Base-by-base conservation (phyloP, 345 rosid species). In the Murraya paniculata region DNA sequence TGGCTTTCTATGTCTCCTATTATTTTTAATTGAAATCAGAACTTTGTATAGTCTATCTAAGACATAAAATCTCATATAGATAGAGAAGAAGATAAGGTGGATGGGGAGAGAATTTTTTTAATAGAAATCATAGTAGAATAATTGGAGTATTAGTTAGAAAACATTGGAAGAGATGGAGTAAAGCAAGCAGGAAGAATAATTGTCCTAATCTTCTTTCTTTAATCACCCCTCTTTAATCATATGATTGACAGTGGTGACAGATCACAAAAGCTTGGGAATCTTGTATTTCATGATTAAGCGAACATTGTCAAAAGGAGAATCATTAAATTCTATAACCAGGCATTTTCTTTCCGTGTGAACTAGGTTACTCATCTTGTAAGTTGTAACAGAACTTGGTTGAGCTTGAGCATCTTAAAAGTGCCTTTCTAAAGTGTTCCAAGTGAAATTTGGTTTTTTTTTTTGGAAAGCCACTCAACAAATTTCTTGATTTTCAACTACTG, bases 121-220 rank as follows among this genome's bases (percentile, higher is more conserved):
- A 4, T 5, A 31, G 57, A 21, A 57, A 56, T 24, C 65, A 73
- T 16, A 13, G 39, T 25, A 31, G 19, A 21, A 35, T 72, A 72
- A 57, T 57, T 35, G 35, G 55, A 14, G 36, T 27, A 13, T 14
- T 45, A 45, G 2, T 16, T 16, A 27, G 60, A 48, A 35, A 64
- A 27, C 39, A 10, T 18, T 64, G 6, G 27, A 31, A 9, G 7
- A 64, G 33, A 9, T 28, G 21, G 28, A 22, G 48, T 24, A 2
- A 64, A 64, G 21, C 59, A 64, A 48, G 30, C 48, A 64, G 19
- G 58, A 75, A 75, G 78, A 75, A 65, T 75, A 71, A 50, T 71
- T 64, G 55, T n/a, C 62, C 71, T 61, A 75, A 48, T 33, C 53
- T 64, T 39, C 16, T 48, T 73, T 64, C 6, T 8, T 35, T 33